Evolutionary conservation across 768 basidiomycete genomes (phyloP), one percentile per base, ranked within the genome.

Genomic region (Dacryopinax spathularia): DNA sequence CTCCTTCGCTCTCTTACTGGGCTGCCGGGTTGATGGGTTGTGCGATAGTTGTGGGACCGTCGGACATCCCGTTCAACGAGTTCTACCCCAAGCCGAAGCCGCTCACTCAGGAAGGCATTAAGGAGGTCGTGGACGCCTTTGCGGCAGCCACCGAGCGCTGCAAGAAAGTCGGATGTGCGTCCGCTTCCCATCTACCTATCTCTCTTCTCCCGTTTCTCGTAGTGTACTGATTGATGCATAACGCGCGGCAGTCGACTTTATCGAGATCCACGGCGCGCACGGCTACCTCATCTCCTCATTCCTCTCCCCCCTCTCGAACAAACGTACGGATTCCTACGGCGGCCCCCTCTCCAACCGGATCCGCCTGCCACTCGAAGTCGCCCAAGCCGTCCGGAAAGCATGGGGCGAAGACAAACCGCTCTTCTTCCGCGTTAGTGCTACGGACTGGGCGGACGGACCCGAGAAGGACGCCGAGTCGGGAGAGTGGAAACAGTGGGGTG

Each of bases 261-360:
- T 88, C 36, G 86, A 89, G 69, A 68, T 89, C 18, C 88, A 89
- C 70, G 81, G 73, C 7, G 88, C 87, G 1, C 87, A 90, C 70
- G 87, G 84, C 33, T 86, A 86, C 69, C 79, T 88, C n/a, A 33
- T 85, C 0, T 81, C 84, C 71, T 70, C 76, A 20, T 92, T 91
- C 74, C 70, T 85, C 10, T 88, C 87, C 2, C 89, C 89, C 1
- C 71, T 89, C 33, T 86, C 85, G 15, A 91, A 93, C 77, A 72
- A 71, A 5, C 84, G 89, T 33, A 78, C 77, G 6, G 91, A 92
- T 72, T 41, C 75, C 31, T 90, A 86, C 69, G 89, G 90, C 12
- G 89, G 89, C 1, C 72, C 79, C 7, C 76, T 91, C 34, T 83
- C 84, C 67, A 89, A 91, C 75, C 82, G 90, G 34, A 71, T 88